phyloP scores from a whole-genome alignment of 164 flowering plant genomes.

The Malania oleifera region DNA sequence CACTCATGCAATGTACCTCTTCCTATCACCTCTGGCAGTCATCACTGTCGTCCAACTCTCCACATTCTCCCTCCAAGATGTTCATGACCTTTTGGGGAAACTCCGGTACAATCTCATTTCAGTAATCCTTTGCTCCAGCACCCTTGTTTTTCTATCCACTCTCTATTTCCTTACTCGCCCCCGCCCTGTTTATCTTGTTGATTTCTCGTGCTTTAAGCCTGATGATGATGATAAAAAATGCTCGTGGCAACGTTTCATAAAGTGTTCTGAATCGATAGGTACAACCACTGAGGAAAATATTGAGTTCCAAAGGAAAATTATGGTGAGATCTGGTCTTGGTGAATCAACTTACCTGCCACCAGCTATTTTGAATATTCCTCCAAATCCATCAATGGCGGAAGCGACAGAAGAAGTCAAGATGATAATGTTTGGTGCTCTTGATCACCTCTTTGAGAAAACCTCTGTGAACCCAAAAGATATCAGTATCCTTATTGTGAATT shows the following conservation, averaged over 20 bases:
- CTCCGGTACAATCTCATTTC: constrained; percentile 45
- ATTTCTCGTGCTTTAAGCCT: constrained; percentile 76
- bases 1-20: constrained; percentile 50
- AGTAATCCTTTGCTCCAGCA: constrained; percentile 38
- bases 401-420: constrained; percentile 69
- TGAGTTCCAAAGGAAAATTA: constrained; percentile 61
- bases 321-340: constrained; percentile 78
- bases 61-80: constrained; percentile 32
- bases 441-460: constrained; percentile 60
- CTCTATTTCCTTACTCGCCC: constrained; percentile 75
- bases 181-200: constrained; percentile 67
- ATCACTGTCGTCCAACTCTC: constrained; percentile 43
- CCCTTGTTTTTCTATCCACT: constrained; percentile 61
- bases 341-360: constrained; percentile 68
- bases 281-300: constrained; percentile 47
- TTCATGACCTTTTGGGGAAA: constrained; percentile 49
- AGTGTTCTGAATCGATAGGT: constrained; percentile 41
- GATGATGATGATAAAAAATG: constrained; percentile 66
- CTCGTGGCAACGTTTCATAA: constrained; percentile 61
- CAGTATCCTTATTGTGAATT: constrained; percentile 66
- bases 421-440: constrained; percentile 82
- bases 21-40: constrained; percentile 36
- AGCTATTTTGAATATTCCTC: constrained; percentile 65
- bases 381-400: constrained; percentile 75
- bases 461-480: constrained; percentile 63